Base-by-base conservation (phyloP, 1,139 yeast species). In the Eremothecium gossypii region DNA sequence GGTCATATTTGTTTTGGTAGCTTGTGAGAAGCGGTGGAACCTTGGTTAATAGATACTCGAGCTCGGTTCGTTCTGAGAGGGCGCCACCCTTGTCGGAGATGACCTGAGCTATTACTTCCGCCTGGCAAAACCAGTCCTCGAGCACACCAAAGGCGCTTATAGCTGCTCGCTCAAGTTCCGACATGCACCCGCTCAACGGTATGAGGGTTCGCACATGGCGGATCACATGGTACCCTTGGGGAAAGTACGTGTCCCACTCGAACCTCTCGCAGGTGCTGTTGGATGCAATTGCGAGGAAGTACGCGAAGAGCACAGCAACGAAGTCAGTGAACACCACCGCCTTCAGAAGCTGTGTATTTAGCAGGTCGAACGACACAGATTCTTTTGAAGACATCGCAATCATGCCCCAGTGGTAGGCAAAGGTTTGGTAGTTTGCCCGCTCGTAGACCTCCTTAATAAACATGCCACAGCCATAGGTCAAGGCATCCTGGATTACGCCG, bases 121-220 rank as follows among this genome's bases (percentile, higher is more conserved):
- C 41, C n/a, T 39, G 32, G 14, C 41, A 39, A 20, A 39, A 39
- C 41, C 41, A 39, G 27, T 39, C 41, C 17, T 27, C 35, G 7
- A 39, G 29, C 20, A 39, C 13, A 3, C 8, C 35, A 12, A 13
- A 39, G n/a, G 34, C 20, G 7, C 27, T 23, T 10, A 9, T 11
- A 14, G 41, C 38, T 8, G 11, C 26, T 27, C 14, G n/a, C 14
- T 39, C 41, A 10, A 33, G 27, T 12, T 33, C 38, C 14, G 41
- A 29, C 27, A 33, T n/a, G 17, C 17, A 14, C n/a, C 11, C 23
- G 11, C 33, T 33, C 28, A 27, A 27, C 7, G 41, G 41, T 29
- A 39, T 34, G 27, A 33, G 20, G 8, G 28, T 34, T 8, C 38
- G 28, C 7, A 36, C 38, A 17, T 30, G 17, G 9, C 27, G 28